A percentile compares a stretch with the other conserved stretches of the same genome.
phyloP scores from a whole-genome alignment of 106 monocot genomes.

The Chionographis japonica region DNA sequence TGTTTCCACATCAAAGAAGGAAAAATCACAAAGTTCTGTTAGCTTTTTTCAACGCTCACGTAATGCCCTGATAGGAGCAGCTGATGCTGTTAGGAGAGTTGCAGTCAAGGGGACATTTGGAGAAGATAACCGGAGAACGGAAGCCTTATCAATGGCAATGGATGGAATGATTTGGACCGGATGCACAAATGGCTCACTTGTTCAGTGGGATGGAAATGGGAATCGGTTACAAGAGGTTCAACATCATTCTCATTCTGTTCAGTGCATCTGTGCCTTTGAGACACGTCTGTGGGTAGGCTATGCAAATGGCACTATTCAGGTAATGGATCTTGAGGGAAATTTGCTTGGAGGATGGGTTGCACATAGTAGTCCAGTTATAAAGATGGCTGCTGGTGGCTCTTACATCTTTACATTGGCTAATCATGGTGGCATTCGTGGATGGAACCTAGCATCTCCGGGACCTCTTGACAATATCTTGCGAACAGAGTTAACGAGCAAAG shows the following conservation, averaged over 20 bases:
- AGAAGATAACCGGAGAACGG: slow-evolving; percentile 45
- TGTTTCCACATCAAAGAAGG: slow-evolving; percentile 37
- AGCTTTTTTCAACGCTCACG: slow-evolving; percentile 52
- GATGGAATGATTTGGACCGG: slow-evolving; percentile 57
- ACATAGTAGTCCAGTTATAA: slow-evolving; percentile 44
- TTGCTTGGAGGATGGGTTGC: slow-evolving; percentile 51
- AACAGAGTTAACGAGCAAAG: slow-evolving; percentile 27
- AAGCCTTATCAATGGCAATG: slow-evolving; percentile 34
- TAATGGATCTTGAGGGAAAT: slow-evolving; percentile 54
- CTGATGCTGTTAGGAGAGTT: slow-evolving; percentile 59
- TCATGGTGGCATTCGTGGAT: slow-evolving; percentile 58
- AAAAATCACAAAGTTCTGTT: slow-evolving; percentile 36
- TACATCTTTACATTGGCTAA: slow-evolving; percentile 50
- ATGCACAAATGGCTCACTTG: slow-evolving; percentile 45
- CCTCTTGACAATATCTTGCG: slow-evolving; percentile 43
- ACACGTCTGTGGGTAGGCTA: slow-evolving; percentile 51
- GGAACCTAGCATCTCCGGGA: slow-evolving; percentile 51
- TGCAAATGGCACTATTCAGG: slow-evolving; percentile 39
- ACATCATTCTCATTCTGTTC: slow-evolving; percentile 27
- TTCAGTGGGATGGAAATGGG: slow-evolving; percentile 58
- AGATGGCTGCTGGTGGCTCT: slow-evolving; percentile 38
- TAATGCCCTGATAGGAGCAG: slow-evolving; percentile 57
- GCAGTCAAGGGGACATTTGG: slow-evolving; percentile 50
- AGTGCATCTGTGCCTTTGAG: slow-evolving; percentile 36
- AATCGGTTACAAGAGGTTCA: slow-evolving; percentile 39